These are phyloP conservation scores for Rozella allomycis DNA, from an alignment of 371 early-diverging fungal species.

Conservation along the genomic window DNA sequence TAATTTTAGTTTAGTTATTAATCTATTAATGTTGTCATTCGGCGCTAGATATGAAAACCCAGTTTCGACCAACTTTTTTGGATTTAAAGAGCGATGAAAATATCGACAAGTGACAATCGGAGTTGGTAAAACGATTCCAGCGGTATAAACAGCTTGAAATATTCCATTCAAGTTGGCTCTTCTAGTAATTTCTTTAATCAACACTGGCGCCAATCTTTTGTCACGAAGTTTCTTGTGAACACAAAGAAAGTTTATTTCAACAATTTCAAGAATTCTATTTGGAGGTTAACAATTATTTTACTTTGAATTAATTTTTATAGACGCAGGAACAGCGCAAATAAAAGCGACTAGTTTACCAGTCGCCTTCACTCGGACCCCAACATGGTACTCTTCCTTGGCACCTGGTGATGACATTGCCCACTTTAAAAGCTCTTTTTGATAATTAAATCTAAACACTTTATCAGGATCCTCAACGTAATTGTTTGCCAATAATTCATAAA, in stretches of 20 bases:
- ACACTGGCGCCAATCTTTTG: conserved; percentile 88
- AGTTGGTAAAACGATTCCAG: conserved; percentile 74
- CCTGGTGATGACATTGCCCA: conserved; percentile 91
- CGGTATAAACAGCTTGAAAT: conserved; percentile 96
- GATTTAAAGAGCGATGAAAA: conserved; percentile 77
- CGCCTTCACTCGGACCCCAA: conserved; percentile 68
- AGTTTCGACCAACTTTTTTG: conserved; percentile 75
- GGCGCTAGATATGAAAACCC: conserved; percentile 58
- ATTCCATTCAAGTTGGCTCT: conserved; percentile 76
- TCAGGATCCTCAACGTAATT: conserved; percentile 93
- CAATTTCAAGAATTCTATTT: conserved; percentile 16
- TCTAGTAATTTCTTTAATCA: conserved; percentile 95
- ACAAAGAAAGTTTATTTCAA: conserved; percentile 97
- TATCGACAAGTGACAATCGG: conserved; percentile 67
- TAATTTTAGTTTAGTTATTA: conserved; percentile 47
- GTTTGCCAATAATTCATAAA: conserved; percentile 56
- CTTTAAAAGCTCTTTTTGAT: conserved; percentile 64
- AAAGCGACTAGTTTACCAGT: conserved; percentile 77
- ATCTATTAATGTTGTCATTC: conserved; percentile 46
- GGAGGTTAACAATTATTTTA: conserved; percentile 12
- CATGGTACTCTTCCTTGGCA: conserved; percentile 60
- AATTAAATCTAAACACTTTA: conserved; percentile 84
- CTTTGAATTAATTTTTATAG: conserved; percentile 42
- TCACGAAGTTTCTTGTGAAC: conserved; percentile 83
- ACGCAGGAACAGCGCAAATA: conserved; percentile 74